Evolutionary conservation across 2,329 filamentous ascomycete species (phyloP).

Genomic region (Colletotrichum chrysophilum): DNA sequence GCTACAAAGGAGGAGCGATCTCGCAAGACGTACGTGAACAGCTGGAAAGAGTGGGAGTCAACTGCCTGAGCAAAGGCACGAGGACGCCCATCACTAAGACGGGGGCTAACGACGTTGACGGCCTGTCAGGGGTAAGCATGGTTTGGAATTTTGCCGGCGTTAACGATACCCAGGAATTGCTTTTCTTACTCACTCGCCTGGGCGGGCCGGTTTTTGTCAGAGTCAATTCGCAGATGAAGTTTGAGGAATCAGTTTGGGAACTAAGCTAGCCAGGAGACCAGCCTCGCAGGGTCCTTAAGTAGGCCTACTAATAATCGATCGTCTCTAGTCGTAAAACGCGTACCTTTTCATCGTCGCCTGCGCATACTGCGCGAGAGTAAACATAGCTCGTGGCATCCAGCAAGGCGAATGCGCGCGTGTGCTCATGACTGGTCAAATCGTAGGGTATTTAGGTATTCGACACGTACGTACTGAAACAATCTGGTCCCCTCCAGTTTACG

Average conservation of each 20-base stretch:
- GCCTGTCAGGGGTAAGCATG: neutral
- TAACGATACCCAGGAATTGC: constrained; percentile 15
- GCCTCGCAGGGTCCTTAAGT: neutral
- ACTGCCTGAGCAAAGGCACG: neutral
- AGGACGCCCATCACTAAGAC: neutral
- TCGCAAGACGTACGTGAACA: constrained; percentile 1
- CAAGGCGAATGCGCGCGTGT: neutral
- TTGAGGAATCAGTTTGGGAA: neutral
- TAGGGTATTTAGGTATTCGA: constrained; percentile 24
- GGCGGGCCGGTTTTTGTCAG: neutral
- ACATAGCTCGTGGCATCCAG: neutral
- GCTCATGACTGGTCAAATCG: neutral
- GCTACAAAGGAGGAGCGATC: neutral
- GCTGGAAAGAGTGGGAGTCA: constrained; percentile 11
- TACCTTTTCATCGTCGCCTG: neutral
- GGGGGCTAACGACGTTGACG: neutral
- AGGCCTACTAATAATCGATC: neutral
- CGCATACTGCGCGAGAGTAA: neutral
- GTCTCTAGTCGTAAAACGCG: neutral
- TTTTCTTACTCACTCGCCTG: neutral
- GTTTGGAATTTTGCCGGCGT: constrained; percentile 3
- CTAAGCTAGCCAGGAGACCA: neutral
- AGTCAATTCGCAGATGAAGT: neutral
- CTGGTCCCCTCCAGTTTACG: constrained; percentile 18
- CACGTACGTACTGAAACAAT: constrained; percentile 19